phyloP scores from a whole-genome alignment of 805 yeast genomes.

The Ogataea nitratoaversa region DNA sequence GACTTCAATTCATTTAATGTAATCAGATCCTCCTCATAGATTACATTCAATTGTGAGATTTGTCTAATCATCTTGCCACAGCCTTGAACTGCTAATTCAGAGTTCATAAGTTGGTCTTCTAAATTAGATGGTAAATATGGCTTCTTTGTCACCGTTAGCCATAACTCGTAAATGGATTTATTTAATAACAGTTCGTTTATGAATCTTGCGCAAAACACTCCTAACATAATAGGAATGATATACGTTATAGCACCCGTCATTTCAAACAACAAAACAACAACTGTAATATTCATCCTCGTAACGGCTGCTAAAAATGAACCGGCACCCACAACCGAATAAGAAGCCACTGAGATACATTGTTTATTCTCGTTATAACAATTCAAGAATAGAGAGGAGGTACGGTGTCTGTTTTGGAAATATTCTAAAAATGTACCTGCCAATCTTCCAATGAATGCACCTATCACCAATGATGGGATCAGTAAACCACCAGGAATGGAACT shows the following conservation, averaged over 20 bases:
- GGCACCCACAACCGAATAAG: constrained; percentile 86
- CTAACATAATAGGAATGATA: constrained; percentile 80
- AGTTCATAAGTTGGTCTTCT: constrained; percentile 26
- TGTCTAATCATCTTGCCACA: constrained; percentile 35
- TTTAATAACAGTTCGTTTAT: constrained; percentile 59
- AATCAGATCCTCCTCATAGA: constrained; percentile 30
- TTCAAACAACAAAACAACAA: constrained; percentile 78
- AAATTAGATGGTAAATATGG: constrained; percentile 40
- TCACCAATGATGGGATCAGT: constrained; percentile 55
- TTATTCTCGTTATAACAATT: constrained; percentile 37
- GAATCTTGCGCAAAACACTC: constrained; percentile 72
- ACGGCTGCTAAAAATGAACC: constrained; percentile 79
- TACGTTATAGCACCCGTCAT: constrained; percentile 82
- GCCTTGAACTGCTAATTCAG: constrained; percentile 36
- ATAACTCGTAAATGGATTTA: constrained; percentile 61
- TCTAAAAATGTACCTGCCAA: constrained; percentile 50
- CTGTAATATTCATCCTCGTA: constrained; percentile 73
- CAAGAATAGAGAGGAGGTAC: constrained; percentile 33
- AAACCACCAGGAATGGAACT: constrained; percentile 66
- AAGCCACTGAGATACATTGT: constrained; percentile 74
- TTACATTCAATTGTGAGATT: constrained; percentile 23
- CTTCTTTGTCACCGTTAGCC: constrained; percentile 39
- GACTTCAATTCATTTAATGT: constrained; percentile 24
- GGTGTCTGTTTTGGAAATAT: constrained; percentile 38
- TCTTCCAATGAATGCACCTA: constrained; percentile 61